Percentiles rank a stretch among this genome's conserved stretches.
These are phyloP conservation scores for Teratosphaeria zuluensis DNA, from an alignment of 2,329 filamentous ascomycete species.

Conservation along the genomic window DNA sequence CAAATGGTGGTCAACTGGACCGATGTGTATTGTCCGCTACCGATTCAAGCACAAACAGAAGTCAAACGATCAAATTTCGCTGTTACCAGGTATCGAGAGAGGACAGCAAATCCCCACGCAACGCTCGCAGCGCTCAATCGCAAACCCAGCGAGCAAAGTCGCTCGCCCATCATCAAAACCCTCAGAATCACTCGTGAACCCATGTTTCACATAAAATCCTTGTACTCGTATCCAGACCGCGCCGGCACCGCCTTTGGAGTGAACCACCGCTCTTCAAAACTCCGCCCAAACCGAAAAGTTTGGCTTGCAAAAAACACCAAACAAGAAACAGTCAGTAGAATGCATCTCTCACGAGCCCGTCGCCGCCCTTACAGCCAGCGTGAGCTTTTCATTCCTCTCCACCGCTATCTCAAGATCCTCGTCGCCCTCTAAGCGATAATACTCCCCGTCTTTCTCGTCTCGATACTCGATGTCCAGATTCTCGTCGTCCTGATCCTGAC, in stretches of 20 bases:
- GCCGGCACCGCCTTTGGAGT: not conserved
- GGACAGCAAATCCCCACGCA: not conserved
- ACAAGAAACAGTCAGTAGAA: not conserved
- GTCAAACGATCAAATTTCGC: not conserved
- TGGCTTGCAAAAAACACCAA: not conserved
- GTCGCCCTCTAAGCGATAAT: constrained; percentile 66
- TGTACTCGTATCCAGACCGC: not conserved
- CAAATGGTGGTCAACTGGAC: too few species aligned
- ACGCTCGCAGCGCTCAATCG: not conserved
- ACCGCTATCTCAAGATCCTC: constrained; percentile 73
- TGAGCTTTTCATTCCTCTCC: constrained; percentile 76
- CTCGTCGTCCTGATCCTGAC: constrained; percentile 28
- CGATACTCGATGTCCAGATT: constrained; percentile 72
- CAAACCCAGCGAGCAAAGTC: not conserved
- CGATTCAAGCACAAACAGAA: not conserved
- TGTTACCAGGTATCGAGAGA: not conserved
- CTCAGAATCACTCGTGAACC: not conserved
- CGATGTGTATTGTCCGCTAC: not conserved
- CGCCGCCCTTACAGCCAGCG: constrained; percentile 43
- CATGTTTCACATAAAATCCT: not conserved
- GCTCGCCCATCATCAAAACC: not conserved
- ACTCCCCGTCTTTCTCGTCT: constrained; percentile 69
- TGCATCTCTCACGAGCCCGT: constrained; percentile 2
- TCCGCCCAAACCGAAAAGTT: not conserved
- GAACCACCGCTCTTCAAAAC: not conserved